Evolutionary conservation across 2,329 filamentous ascomycete genomes (phyloP).

Genomic region (Metarhizium guizhouense): DNA sequence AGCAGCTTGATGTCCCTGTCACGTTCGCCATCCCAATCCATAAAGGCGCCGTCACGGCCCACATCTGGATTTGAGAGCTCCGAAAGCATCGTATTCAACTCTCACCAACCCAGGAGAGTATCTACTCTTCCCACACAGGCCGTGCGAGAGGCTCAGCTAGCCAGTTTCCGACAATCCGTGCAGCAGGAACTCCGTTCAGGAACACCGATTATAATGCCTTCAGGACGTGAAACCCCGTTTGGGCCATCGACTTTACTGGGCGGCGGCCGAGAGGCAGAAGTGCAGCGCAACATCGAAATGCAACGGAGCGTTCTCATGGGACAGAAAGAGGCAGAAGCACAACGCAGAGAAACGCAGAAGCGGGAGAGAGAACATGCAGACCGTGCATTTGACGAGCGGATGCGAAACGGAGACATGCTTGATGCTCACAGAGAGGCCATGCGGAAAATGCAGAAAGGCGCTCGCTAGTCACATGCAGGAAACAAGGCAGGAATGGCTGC

Average conservation of each 20-base stretch:
- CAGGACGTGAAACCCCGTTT: slow-evolving; percentile 31
- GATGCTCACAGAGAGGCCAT: slow-evolving; percentile 72
- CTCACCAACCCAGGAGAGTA: slow-evolving; percentile 43
- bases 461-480: background rate
- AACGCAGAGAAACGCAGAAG: slow-evolving; percentile 48
- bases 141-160: slow-evolving; percentile 50
- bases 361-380: slow-evolving; percentile 50
- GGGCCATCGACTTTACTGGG: slow-evolving; percentile 22
- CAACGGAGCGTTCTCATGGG: slow-evolving; percentile 48
- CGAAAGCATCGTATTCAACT: slow-evolving; percentile 36
- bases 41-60: slow-evolving; percentile 9
- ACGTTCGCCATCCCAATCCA: slow-evolving; percentile 13
- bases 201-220: slow-evolving; percentile 22
- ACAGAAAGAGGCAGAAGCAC: slow-evolving; percentile 54
- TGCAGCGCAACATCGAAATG: slow-evolving; percentile 41
- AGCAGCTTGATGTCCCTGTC: slow-evolving; percentile 29
- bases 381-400: slow-evolving; percentile 60
- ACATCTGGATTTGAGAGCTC: slow-evolving; percentile 18
- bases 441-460: slow-evolving; percentile 59
- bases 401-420: slow-evolving; percentile 66
- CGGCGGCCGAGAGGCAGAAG: slow-evolving; percentile 28
- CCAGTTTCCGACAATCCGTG: slow-evolving; percentile 58
- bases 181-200: slow-evolving; percentile 48
- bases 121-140: slow-evolving; percentile 32
- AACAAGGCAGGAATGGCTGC: background rate